These are phyloP conservation scores for Marasmius tenuissimus DNA, from an alignment of 1,284 basidiomycete species.

Conservation along the genomic window DNA sequence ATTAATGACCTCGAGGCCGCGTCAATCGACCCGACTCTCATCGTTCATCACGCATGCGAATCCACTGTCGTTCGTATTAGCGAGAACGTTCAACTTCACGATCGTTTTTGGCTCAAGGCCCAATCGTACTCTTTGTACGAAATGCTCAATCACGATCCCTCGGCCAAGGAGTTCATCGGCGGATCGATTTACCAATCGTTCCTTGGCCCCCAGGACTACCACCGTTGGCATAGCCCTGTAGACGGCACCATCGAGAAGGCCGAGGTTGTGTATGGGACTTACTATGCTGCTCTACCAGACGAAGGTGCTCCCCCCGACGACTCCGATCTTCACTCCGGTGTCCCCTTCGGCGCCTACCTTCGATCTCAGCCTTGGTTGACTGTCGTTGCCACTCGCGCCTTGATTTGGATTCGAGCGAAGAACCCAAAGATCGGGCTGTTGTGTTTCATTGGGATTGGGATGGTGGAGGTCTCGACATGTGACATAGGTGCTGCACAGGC, in stretches of 20 bases:
- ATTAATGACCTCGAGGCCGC: constrained; percentile 32
- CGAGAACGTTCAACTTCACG: constrained; percentile 24
- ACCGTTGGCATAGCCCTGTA: constrained; percentile 56
- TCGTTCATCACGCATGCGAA: too few species aligned
- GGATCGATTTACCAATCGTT: constrained; percentile 57
- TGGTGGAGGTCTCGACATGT: constrained; percentile 28
- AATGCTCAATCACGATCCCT: constrained; percentile 28
- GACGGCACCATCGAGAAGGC: constrained; percentile 44
- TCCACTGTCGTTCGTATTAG: constrained; percentile 32
- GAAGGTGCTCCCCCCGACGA: constrained; percentile 13
- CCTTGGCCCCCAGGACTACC: constrained; percentile 47
- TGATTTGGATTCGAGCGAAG: constrained; percentile 39
- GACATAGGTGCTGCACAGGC: constrained; percentile 22
- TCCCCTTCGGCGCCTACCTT: constrained; percentile 20
- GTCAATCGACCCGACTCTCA: constrained; percentile 34
- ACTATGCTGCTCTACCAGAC: constrained; percentile 41
- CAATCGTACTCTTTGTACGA: constrained; percentile 35
- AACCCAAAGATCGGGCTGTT: constrained; percentile 37
- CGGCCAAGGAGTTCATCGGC: constrained; percentile 36
- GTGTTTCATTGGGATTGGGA: constrained; percentile 38
- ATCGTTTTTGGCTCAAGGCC: constrained; percentile 32
- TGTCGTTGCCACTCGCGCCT: constrained; percentile 33
- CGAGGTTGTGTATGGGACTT: constrained; percentile 46
- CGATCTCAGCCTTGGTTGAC: constrained; percentile 20
- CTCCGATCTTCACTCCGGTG: constrained; percentile 22